phyloP scores from a whole-genome alignment of 1,284 basidiomycete genomes.

The Ustilago hordei region DNA sequence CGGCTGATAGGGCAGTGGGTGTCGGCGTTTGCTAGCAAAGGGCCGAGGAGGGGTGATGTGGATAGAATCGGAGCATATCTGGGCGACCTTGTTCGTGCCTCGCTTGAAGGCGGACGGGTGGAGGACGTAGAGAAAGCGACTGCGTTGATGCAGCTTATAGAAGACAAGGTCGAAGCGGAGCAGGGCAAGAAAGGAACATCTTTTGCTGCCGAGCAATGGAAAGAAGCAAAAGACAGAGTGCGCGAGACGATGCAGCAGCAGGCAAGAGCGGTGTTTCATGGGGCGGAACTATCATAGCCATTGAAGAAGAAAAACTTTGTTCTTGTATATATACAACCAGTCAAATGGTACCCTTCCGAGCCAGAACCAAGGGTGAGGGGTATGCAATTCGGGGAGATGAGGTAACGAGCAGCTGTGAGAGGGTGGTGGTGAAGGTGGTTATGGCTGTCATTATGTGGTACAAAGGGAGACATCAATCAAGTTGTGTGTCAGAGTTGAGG shows the following conservation, averaged over 20 bases:
- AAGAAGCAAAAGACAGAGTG: slow-evolving; percentile 17
- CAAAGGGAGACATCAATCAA: no score
- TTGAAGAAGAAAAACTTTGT: neutral
- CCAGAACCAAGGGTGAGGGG: no score
- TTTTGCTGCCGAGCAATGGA: slow-evolving; percentile 20
- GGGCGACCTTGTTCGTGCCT: slow-evolving; percentile 14
- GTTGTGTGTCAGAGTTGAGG: no score
- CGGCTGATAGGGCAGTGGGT: slow-evolving; percentile 50
- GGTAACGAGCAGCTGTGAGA: neutral
- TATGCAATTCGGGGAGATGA: neutral
- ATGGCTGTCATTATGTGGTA: neutral
- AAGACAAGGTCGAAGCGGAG: neutral
- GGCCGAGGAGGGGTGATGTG: slow-evolving; percentile 55
- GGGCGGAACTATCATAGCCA: slow-evolving; percentile 14
- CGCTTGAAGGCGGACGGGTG: neutral
- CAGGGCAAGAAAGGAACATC: neutral
- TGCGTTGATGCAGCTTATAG: slow-evolving; percentile 20
- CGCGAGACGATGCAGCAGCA: slow-evolving; percentile 11
- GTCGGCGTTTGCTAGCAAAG: slow-evolving; percentile 29
- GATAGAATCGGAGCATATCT: slow-evolving; percentile 34
- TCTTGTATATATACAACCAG: neutral
- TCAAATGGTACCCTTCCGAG: no score
- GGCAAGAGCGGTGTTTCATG: slow-evolving; percentile 16
- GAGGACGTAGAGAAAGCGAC: slow-evolving; percentile 33
- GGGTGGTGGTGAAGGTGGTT: neutral